A percentile compares a stretch with the other conserved stretches of the same genome.
Evolutionary conservation across 345 rosid genomes (phyloP).

Genomic region (Lumnitzera littorea): DNA sequence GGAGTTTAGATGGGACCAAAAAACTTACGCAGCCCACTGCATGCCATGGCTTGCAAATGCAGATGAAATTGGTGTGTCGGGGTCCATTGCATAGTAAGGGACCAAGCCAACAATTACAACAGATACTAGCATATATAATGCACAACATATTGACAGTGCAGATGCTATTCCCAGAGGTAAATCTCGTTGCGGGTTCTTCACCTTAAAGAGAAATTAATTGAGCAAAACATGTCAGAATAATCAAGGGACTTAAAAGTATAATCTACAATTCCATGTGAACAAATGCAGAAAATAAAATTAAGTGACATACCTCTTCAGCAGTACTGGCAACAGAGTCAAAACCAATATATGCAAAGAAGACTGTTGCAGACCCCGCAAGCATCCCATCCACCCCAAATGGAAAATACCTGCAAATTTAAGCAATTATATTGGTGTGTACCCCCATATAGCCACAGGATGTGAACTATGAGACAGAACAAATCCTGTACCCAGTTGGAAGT

Average conservation of each 20-base stretch:
- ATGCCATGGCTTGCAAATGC: conserved; percentile 85
- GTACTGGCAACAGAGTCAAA: conserved; percentile 98
- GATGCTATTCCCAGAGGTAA: conserved; percentile 89
- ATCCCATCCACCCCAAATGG: conserved; percentile 93
- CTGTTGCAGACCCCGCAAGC: conserved; percentile 98
- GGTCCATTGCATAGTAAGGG: conserved; percentile 92
- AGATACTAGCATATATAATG: conserved; percentile 91
- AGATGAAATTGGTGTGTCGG: conserved; percentile 96
- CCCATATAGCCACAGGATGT: conserved; percentile 2
- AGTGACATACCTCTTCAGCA: conserved; percentile 78
- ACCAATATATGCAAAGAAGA: conserved; percentile 92
- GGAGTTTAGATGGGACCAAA: not conserved
- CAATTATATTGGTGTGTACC: not conserved
- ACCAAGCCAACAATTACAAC: conserved; percentile 85
- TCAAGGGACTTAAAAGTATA: not conserved
- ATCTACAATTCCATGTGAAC: conserved; percentile 8
- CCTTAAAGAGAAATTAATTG: conserved; percentile 33
- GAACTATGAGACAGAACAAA: conserved; percentile 3
- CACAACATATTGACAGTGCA: conserved; percentile 79
- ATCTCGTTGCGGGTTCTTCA: conserved; percentile 95
- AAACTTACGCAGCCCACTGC: conserved; percentile 97
- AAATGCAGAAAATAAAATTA: not conserved
- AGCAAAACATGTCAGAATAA: not conserved
- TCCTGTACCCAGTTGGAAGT: conserved; percentile 79
- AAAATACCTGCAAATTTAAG: conserved; percentile 44